Conservation (phyloP, 768 basidiomycete genomes). For the Termitomyces sp. region DNA sequence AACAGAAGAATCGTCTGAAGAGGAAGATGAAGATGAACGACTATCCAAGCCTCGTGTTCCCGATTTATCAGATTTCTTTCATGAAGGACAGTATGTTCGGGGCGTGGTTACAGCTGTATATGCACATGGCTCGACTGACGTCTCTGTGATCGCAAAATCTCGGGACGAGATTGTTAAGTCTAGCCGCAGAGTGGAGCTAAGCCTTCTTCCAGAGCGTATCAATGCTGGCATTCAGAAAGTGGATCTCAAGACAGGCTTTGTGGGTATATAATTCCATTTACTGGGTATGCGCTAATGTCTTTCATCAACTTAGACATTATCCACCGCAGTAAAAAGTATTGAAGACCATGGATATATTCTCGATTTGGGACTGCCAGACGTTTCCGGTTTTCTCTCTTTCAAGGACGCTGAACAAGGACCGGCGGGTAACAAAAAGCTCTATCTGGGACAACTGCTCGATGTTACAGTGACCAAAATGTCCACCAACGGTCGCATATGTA, state of each 20-base stretch:
- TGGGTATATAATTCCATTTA: slow-evolving; percentile 36
- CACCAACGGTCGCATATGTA: slow-evolving; percentile 77
- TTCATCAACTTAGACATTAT: slow-evolving; percentile 52
- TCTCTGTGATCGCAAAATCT: slow-evolving; percentile 52
- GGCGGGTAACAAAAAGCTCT: slow-evolving; percentile 33
- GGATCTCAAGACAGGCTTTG: slow-evolving; percentile 75
- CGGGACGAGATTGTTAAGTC: slow-evolving; percentile 65
- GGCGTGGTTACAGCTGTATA: slow-evolving; percentile 70
- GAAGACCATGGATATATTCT: slow-evolving; percentile 96
- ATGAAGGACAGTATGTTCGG: slow-evolving; percentile 82
- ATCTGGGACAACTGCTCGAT: slow-evolving; percentile 65
- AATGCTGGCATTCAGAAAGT: slow-evolving; percentile 75
- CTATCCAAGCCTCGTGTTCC: slow-evolving; percentile 41
- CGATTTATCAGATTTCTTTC: slow-evolving; percentile 73
- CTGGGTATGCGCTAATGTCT: slow-evolving; percentile 3
- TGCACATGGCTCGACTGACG: slow-evolving; percentile 60
- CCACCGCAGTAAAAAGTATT: slow-evolving; percentile 73
- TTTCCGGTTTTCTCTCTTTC: slow-evolving; percentile 84
- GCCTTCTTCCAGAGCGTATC: slow-evolving; percentile 78
- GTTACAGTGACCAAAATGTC: slow-evolving; percentile 65
- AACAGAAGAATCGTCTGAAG: slow-evolving; percentile 41
- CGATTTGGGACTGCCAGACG: slow-evolving; percentile 74
- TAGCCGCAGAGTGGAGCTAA: slow-evolving; percentile 81
- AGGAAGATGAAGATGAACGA: slow-evolving; percentile 45
- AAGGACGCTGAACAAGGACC: slow-evolving; percentile 52